Percentiles rank a stretch among this genome's conserved stretches.
Evolutionary conservation across 495 filamentous ascomycete species (phyloP).

Genomic region (Diplogelasinospora grovesii): DNA sequence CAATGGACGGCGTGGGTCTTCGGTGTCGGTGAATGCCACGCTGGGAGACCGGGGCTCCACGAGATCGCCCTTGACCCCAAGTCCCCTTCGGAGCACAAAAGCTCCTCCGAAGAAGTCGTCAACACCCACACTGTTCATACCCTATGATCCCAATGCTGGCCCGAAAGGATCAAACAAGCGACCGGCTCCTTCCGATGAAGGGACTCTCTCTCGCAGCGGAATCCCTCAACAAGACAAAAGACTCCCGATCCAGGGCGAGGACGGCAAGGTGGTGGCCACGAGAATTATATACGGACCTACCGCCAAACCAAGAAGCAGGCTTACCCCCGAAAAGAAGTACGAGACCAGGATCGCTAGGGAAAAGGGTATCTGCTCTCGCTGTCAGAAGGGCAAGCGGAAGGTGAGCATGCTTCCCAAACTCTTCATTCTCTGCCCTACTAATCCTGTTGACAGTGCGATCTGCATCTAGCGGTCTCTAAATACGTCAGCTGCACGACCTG

Average conservation of each 20-base stretch:
- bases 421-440: not conserved
- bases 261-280: conserved; percentile 13
- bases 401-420: conserved; percentile 3
- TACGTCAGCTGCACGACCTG: conserved; percentile 18
- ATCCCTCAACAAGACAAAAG: conserved; percentile 10
- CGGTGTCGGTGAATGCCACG: too few species aligned
- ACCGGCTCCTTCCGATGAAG: too few species aligned
- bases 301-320: not conserved
- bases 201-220: too few species aligned
- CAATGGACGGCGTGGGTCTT: too few species aligned
- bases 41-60: too few species aligned
- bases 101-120: too few species aligned
- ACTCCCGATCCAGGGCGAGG: conserved; percentile 3
- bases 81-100: too few species aligned
- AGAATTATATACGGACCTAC: conserved; percentile 18
- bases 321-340: conserved; percentile 15
- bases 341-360: conserved; percentile 16
- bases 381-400: conserved; percentile 22
- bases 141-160: too few species aligned
- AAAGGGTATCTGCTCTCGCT: conserved; percentile 21
- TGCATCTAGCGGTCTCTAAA: too few species aligned
- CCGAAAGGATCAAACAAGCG: too few species aligned
- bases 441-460: conserved; percentile 17
- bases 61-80: too few species aligned
- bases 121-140: too few species aligned